Evolutionary conservation across 441 rosid genomes (phyloP).

Genomic region (Adansonia madagascariensis): DNA sequence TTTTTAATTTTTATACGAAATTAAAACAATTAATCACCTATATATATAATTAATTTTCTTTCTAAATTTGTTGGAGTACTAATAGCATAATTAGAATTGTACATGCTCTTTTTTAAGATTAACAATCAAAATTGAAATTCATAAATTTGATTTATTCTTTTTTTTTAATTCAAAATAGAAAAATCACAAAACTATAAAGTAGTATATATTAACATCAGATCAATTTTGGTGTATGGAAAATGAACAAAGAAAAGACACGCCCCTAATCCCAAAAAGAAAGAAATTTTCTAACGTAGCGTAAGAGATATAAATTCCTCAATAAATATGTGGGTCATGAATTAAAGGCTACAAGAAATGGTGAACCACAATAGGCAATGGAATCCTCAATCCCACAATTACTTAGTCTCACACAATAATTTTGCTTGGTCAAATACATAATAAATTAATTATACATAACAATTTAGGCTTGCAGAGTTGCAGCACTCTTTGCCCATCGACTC

Average conservation of each 20-base stretch:
- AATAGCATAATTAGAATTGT: background rate
- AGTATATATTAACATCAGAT: background rate
- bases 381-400: background rate
- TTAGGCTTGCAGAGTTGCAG: background rate
- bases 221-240: background rate
- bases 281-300: no score
- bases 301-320: no score
- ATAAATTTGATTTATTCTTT: background rate
- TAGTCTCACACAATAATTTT: background rate
- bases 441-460: background rate
- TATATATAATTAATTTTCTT: background rate
- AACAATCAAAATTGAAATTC: background rate
- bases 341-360: background rate
- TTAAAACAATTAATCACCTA: no score
- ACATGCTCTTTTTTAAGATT: background rate
- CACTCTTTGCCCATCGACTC: background rate
- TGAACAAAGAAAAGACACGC: background rate
- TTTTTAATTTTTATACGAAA: no score
- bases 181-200: background rate
- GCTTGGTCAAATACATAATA: conserved; percentile 3
- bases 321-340: no score
- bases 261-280: no score
- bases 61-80: background rate
- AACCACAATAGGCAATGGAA: background rate
- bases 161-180: background rate